Evolutionary conservation across 768 basidiomycete genomes (phyloP), one percentile per base, ranked within the genome.

Genomic region (Pulveroboletus sp.): DNA sequence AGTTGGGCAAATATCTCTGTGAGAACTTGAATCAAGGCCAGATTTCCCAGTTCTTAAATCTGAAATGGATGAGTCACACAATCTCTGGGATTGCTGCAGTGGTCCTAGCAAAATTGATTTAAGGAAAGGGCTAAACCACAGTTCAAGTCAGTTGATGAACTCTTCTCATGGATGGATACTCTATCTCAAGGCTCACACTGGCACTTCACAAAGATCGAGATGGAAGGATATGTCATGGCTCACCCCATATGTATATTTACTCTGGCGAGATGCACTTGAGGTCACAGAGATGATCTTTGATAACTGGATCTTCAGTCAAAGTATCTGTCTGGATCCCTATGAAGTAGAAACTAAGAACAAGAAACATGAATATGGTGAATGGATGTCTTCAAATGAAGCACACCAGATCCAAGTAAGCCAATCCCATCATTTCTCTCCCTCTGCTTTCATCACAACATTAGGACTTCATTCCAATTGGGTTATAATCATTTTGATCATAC

Each of bases 401-500:
- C 4, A 4, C 23, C 22, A 9, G 22, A 24, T 39, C 14, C 23
- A 39, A 6, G 38, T 23, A 22, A 23, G 16, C 3, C 14, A 39
- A 10, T 0, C 3, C 9, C 5, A 4, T 9, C 1, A 9, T 6
- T 1, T 22, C n/a, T 39, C 16, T 29, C 27, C 4, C 27, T 39
- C 16, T 9, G 9, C 10, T 14, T 16, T 39, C 14, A 39, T 22
- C 9, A 5, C 2, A 4, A 5, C 23, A 9, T 39, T 8, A 23
- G 22, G 13, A 0, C 37, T 38, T 38, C 22, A 20, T 5, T 2
- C 23, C 2, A 14, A n/a, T n/a, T n/a, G 22, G 1, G 54, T 58
- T 1, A 70, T 65, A 0, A 50, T 71, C 16, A 43, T 70, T 9
- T 63, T 68, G 1, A 54, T 60, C 1, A 58, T 71, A 11, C 43